Conservation (phyloP, 2,329 filamentous ascomycete species). For the Monosporascus sp. region DNA sequence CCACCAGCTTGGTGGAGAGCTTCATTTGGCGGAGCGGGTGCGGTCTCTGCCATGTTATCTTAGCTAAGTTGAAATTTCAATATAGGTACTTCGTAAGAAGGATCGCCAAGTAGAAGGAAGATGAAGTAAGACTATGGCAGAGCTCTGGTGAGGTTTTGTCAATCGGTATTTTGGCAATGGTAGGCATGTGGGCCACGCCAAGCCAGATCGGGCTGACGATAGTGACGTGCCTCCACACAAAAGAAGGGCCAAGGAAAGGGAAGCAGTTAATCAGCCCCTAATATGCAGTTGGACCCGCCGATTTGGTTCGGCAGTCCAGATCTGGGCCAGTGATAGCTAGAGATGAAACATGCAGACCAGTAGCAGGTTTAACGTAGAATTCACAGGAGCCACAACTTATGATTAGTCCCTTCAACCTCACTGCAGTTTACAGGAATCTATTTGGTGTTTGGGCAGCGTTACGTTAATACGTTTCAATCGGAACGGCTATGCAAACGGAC, state of each 20-base stretch:
- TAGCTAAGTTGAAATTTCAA: background rate
- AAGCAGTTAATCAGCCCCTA: background rate
- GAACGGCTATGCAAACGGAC: too few relatives aligned
- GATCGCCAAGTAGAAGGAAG: background rate
- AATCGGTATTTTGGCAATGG: background rate
- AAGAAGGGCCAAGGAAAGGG: background rate
- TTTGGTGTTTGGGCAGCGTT: too few relatives aligned
- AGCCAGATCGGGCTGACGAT: background rate
- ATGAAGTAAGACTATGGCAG: background rate
- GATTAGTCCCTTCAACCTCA: too few relatives aligned
- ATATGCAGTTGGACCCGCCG: background rate
- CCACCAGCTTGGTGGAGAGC: slow-evolving; percentile 42
- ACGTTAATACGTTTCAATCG: too few relatives aligned
- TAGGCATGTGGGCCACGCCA: background rate
- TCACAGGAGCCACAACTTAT: too few relatives aligned
- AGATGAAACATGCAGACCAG: too few relatives aligned
- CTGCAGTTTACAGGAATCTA: too few relatives aligned
- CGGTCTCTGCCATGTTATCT: slow-evolving; percentile 3
- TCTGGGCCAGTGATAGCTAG: too few relatives aligned
- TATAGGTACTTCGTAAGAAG: background rate
- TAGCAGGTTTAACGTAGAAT: too few relatives aligned
- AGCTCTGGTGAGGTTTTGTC: background rate
- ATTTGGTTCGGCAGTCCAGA: background rate
- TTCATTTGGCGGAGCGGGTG: slow-evolving; percentile 19
- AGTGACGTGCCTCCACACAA: background rate